These are phyloP conservation scores for Cladosporium sp. DNA, from an alignment of 2,329 filamentous ascomycete species.

Conservation along the genomic window DNA sequence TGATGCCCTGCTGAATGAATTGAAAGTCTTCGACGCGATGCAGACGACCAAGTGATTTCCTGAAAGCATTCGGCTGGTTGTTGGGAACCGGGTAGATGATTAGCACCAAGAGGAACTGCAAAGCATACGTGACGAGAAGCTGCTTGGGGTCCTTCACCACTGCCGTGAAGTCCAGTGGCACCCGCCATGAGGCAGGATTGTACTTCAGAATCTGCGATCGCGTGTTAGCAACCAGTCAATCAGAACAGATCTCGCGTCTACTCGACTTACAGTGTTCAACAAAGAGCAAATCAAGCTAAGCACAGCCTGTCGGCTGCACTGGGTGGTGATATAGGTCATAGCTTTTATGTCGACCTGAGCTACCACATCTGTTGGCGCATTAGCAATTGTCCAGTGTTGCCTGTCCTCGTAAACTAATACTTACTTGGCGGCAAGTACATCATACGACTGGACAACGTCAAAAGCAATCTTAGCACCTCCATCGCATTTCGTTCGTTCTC, in stretches of 20 bases:
- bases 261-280: constrained; percentile 80
- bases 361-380: constrained; percentile 50
- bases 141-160: constrained; percentile 84
- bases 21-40: constrained; percentile 96
- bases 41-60: constrained; percentile 83
- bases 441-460: constrained; percentile 83
- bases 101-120: constrained; percentile 78
- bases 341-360: constrained; percentile 79
- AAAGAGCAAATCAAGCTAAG: constrained; percentile 87
- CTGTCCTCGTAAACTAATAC: constrained; percentile 20
- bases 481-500: constrained; percentile 91
- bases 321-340: constrained; percentile 85
- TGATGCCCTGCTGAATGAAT: constrained; percentile 58
- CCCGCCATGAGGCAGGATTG: constrained; percentile 88
- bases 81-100: constrained; percentile 27
- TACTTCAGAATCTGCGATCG: constrained; percentile 75
- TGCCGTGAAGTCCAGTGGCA: constrained; percentile 81
- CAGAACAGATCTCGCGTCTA: background rate
- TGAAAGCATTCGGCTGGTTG: constrained; percentile 75
- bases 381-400: background rate
- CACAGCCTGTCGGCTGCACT: constrained; percentile 85
- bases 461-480: constrained; percentile 79
- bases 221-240: background rate
- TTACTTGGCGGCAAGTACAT: constrained; percentile 82
- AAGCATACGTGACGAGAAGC: constrained; percentile 82